Conservation (phyloP, 2,329 filamentous ascomycete species). For the Aspergillus japonicus region DNA sequence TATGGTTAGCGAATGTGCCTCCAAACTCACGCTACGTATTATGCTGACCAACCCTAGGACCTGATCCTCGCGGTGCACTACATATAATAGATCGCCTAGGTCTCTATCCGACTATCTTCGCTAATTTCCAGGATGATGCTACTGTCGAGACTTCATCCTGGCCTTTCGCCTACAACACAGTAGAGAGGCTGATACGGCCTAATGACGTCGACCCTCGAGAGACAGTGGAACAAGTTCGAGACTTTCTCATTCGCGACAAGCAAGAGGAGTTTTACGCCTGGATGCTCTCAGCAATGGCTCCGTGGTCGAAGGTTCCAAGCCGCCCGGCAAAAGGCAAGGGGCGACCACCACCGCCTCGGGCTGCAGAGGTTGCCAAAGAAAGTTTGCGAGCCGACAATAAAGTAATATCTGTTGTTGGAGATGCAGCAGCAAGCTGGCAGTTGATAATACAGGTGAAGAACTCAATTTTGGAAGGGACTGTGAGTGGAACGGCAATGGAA, state of each 20-base stretch:
- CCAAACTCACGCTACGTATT: not conserved
- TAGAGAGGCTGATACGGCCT: constrained; percentile 51
- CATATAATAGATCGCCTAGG: constrained; percentile 39
- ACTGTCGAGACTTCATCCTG: constrained; percentile 61
- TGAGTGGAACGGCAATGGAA: constrained; percentile 33
- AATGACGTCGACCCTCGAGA: constrained; percentile 36
- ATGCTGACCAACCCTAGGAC: constrained; percentile 26
- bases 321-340: constrained; percentile 42
- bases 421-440: constrained; percentile 60
- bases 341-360: constrained; percentile 58
- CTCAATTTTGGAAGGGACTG: constrained; percentile 26
- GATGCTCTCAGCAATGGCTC: constrained; percentile 71
- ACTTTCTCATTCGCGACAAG: constrained; percentile 59
- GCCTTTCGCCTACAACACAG: constrained; percentile 61
- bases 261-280: constrained; percentile 72
- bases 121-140: constrained; percentile 48
- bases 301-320: constrained; percentile 61
- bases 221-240: constrained; percentile 30
- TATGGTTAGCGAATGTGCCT: constrained; percentile 53
- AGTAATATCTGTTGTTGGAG: constrained; percentile 64
- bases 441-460: constrained; percentile 64
- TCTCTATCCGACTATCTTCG: constrained; percentile 43
- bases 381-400: constrained; percentile 80
- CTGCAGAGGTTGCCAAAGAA: constrained; percentile 67
- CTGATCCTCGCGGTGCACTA: constrained; percentile 40